Conservation (phyloP, 2,329 filamentous ascomycete species). For the Penicillium sp. region DNA sequence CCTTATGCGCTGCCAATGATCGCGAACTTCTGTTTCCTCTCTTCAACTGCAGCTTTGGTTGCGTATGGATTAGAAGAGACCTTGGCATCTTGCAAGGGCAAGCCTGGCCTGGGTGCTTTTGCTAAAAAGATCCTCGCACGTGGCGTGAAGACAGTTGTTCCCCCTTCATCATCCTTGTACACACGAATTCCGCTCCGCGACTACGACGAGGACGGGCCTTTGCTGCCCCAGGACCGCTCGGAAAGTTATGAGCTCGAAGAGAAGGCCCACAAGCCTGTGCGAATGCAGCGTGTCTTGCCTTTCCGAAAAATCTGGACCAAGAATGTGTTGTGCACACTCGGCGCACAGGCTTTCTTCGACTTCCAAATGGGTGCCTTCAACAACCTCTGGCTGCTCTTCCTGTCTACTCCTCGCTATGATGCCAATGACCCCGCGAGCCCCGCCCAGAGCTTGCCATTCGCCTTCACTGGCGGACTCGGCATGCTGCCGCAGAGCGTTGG, state of each 20-base stretch:
- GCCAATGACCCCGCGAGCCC: slow-evolving; percentile 38
- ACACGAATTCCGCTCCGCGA: slow-evolving; percentile 34
- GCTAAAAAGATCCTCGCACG: slow-evolving; percentile 29
- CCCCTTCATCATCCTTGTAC: slow-evolving; percentile 32
- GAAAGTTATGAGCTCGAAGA: slow-evolving; percentile 39
- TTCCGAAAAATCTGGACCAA: slow-evolving; percentile 54
- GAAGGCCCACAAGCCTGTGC: slow-evolving; percentile 29
- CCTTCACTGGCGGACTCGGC: slow-evolving; percentile 69
- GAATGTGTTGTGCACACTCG: slow-evolving; percentile 55
- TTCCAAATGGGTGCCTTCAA: slow-evolving; percentile 73
- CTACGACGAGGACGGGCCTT: slow-evolving; percentile 34
- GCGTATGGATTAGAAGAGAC: slow-evolving; percentile 65
- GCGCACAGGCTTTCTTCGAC: slow-evolving; percentile 67
- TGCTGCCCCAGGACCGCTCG: slow-evolving; percentile 30
- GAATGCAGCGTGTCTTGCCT: slow-evolving; percentile 43
- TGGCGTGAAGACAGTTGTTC: slow-evolving; percentile 21
- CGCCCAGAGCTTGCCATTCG: slow-evolving; percentile 48
- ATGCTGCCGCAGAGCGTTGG: slow-evolving; percentile 69
- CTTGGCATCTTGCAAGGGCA: slow-evolving; percentile 45
- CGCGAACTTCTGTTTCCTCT: slow-evolving; percentile 59
- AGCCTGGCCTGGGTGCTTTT: slow-evolving; percentile 45
- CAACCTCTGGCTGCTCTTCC: slow-evolving; percentile 72
- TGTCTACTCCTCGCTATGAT: slow-evolving; percentile 65
- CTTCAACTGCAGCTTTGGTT: slow-evolving; percentile 54
- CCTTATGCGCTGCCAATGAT: slow-evolving; percentile 69